Base-by-base conservation (phyloP, 2,329 filamentous ascomycete genomes). In the Penicillium palitans region DNA sequence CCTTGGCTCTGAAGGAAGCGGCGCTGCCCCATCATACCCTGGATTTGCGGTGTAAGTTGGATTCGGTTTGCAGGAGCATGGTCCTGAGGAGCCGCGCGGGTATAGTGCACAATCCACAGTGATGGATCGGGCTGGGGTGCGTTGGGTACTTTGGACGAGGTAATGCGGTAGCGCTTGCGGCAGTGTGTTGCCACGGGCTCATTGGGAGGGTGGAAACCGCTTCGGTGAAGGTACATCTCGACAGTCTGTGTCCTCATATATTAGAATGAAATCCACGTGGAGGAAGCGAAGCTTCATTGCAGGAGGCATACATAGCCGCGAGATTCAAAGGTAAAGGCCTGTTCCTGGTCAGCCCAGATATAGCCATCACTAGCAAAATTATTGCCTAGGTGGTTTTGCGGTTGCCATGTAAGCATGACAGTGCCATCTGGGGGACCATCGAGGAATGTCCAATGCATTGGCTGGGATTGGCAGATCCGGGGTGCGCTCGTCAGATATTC, bases 381-480 rank as follows among this genome's bases (percentile, higher is more conserved):
- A 2, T 84, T 87, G 4, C 85, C 86, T 55, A 90, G 76, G 58
- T 87, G 84, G 67, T 87, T 83, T 52, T 89, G 80, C 2, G 93
- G 90, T 74, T 97, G 92, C 93, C 93, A 98, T 52, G 90, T 89
- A 62, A 98, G 81, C 72, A 95, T 85, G 45, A 96, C 84, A 9
- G 88, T 89, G 56, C 92, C 92, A 75, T 96, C 91, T 52, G 83
- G 83, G 12, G 93, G 93, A 53, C 87, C 84, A 68, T 95, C 87
- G 57, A 98, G 85, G 74, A 93, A 96, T 46, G 90, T 93, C 93
- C 93, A 99, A 77, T 89, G 90, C 83, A 99, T 93, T 3, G 93
- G 86, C 49, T 92, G 88, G 63, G 87, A 82, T 70, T 96, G 89
- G 74, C 91, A 90, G 66, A 93, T 89, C 71, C 90, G 89, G 9